Base-by-base conservation (phyloP, 2,329 filamentous ascomycete genomes). In the Pezicula neosporulosa region DNA sequence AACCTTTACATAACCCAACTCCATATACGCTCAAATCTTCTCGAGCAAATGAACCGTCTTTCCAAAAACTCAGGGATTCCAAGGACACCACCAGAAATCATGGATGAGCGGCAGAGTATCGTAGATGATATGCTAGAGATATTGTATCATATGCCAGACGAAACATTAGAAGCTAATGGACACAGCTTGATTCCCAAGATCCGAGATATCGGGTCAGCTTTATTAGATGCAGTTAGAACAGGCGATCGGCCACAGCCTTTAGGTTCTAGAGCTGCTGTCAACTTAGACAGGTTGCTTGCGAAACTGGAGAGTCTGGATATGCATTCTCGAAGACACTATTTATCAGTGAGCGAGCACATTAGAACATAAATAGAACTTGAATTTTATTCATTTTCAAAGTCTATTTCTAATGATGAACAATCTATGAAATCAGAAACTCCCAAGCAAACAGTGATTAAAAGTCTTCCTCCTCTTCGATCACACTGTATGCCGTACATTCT, bases 1-100 rank as follows among this genome's bases (percentile, higher is more conserved):
- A 70, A 71, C 50, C 52, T 71, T 4, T 67, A 69, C 44, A 62
- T 71, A 33, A 71, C 69, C 19, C 68, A 67, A 43, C 60, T 71
- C 6, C 63, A 68, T 19, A 62, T 71, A 1, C 62, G 67, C 6
- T 71, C 69, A 2, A 70, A 70, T 33, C 54, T 71, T 6, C 56
- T 71, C 6, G 67, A 70, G 24, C 67, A 63, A 19, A 62, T 67
- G 3, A 59, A 60, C 19, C 44, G 37, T 6, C 16, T 4, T 53
- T 59, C 33, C 16, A 49, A 15, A 44, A 38, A 37, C 6, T 33
- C 47, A 16, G 37, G 27, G 9, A 19, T 21, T 18, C 24, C 27
- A 13, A 43, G n/a, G 21, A 39, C 37, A 27, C 28, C 43, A 9
- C n/a, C 15, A 4, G 37, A 47, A 18, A 49, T 51, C 16, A 37